A percentile compares a stretch with the other conserved stretches of the same genome.
phyloP scores from a whole-genome alignment of 192 early-diverging fungal genomes.

The Linderina pennispora region DNA sequence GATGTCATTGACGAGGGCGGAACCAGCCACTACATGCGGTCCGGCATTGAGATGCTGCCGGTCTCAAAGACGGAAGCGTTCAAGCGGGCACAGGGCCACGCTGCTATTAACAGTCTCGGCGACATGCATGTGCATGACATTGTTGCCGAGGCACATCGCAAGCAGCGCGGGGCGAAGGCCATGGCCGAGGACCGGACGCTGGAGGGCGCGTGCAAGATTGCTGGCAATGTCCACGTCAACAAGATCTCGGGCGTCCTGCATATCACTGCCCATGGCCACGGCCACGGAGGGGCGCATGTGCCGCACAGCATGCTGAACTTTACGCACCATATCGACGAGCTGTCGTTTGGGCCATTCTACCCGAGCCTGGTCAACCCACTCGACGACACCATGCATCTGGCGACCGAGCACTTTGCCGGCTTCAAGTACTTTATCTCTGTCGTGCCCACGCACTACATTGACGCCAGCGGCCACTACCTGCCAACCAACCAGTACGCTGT shows the following conservation, averaged over 20 bases:
- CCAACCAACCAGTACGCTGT: conserved; percentile 95
- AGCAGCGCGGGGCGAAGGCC: neutral
- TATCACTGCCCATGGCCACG: conserved; percentile 85
- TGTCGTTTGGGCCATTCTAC: conserved; percentile 86
- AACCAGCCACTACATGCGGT: conserved; percentile 7
- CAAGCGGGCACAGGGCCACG: neutral
- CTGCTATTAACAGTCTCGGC: neutral
- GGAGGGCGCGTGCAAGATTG: conserved; percentile 65
- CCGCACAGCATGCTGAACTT: conserved; percentile 74
- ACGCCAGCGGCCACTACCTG: conserved; percentile 48
- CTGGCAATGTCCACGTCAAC: conserved; percentile 66
- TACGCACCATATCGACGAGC: conserved; percentile 86
- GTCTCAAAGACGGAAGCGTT: neutral
- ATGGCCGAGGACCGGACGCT: conserved; percentile 5
- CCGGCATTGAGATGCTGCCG: conserved; percentile 3
- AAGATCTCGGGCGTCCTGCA: conserved; percentile 87
- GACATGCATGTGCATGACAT: conserved; percentile 32
- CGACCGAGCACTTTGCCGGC: conserved; percentile 54
- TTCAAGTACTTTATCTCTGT: conserved; percentile 89
- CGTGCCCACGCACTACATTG: conserved; percentile 75
- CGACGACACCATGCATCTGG: conserved; percentile 68
- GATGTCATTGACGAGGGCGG: conserved; percentile 41
- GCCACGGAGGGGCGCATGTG: conserved; percentile 65
- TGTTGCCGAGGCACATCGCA: conserved; percentile 13
- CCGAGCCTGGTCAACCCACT: conserved; percentile 84